A percentile compares a stretch with the other conserved stretches of the same genome.
phyloP scores from a whole-genome alignment of 2,329 filamentous ascomycete genomes.

The Aspergillus caelatus region DNA sequence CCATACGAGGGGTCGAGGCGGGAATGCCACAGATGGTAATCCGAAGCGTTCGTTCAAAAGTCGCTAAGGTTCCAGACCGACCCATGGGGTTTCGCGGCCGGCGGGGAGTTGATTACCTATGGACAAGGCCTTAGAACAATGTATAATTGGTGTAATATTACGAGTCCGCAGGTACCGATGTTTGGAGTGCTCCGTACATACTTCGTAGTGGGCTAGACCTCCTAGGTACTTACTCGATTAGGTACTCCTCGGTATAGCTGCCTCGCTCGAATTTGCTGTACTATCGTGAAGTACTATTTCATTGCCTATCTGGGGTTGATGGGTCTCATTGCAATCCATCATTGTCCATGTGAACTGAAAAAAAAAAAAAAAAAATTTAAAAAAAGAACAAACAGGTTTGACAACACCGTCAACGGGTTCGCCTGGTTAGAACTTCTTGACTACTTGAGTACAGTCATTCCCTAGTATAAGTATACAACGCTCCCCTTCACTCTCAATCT shows the following conservation, averaged over 20 bases:
- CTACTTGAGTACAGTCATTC: neutral
- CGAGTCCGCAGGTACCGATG: conserved; percentile 2
- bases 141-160: conserved; percentile 1
- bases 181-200: neutral
- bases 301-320: conserved; percentile 18
- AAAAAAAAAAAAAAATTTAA: conserved; percentile 28
- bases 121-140: neutral
- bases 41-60: conserved; percentile 23
- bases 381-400: conserved; percentile 12
- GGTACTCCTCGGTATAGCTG: conserved; percentile 2
- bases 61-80: conserved; percentile 25
- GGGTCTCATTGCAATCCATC: conserved; percentile 13
- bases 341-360: conserved; percentile 38
- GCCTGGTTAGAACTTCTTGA: neutral
- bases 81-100: conserved; percentile 9
- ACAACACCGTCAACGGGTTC: neutral
- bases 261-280: neutral
- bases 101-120: neutral
- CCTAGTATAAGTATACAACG: conserved; percentile 5
- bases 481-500: neutral
- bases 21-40: conserved; percentile 36
- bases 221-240: conserved; percentile 2
- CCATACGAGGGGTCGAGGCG: conserved; percentile 15
- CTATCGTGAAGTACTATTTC: neutral
- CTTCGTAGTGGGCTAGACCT: neutral